A percentile compares a stretch with the other conserved stretches of the same genome.
Conservation (phyloP, 257 asterid species). For the Solanum chmielewskii region DNA sequence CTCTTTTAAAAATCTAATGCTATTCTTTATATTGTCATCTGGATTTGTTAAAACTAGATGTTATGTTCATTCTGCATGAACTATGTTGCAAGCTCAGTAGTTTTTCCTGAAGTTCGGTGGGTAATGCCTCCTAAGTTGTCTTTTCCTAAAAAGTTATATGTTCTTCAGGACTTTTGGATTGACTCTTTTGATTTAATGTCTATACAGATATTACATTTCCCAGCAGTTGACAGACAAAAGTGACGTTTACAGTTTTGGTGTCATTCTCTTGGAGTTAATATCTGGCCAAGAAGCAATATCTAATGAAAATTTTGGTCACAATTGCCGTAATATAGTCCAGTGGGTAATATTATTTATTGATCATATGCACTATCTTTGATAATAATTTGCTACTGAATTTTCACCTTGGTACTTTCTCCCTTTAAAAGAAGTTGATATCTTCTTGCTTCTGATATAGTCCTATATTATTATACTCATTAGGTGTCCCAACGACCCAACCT, state of each 20-base stretch:
- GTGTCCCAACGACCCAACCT: background rate
- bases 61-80: background rate
- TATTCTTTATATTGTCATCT: background rate
- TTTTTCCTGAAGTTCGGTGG: background rate
- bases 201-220: conserved; percentile 81
- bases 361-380: background rate
- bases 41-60: background rate
- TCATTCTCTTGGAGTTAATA: conserved; percentile 86
- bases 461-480: background rate
- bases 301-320: conserved; percentile 65
- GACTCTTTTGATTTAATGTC: background rate
- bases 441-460: background rate
- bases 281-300: conserved; percentile 99
- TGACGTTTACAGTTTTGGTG: conserved; percentile 93
- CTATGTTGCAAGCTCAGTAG: background rate
- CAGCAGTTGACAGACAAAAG: conserved; percentile 98
- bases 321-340: conserved; percentile 91
- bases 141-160: background rate
- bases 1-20: background rate
- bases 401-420: background rate
- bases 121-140: background rate
- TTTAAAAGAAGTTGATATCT: background rate
- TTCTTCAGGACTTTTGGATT: background rate
- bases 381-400: background rate
- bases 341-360: conserved; percentile 49